Evolutionary conservation across 805 yeast genomes (phyloP).

Genomic region (Metschnikowia anglica): DNA sequence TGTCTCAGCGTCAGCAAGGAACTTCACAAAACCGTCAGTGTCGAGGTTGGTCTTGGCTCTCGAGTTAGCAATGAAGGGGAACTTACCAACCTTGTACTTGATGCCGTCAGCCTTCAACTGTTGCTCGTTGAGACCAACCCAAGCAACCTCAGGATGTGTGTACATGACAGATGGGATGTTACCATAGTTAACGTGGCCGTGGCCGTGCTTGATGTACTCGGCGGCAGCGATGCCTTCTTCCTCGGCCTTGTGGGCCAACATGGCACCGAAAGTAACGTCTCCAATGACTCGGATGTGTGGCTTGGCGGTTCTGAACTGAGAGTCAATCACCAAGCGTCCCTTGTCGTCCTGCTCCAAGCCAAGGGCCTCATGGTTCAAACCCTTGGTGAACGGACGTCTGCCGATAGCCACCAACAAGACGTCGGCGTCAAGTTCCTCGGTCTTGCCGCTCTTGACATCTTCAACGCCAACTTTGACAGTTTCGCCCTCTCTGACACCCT

Average conservation of each 20-base stretch:
- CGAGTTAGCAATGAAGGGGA: slow-evolving; percentile 98
- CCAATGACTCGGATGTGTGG: slow-evolving; percentile 97
- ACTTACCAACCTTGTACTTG: slow-evolving; percentile 91
- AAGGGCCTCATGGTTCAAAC: slow-evolving; percentile 81
- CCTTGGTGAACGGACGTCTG: slow-evolving; percentile 94
- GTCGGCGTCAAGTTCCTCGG: slow-evolving; percentile 80
- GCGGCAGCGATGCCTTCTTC: slow-evolving; percentile 99
- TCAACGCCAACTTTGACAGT: slow-evolving; percentile 84
- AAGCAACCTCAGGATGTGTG: slow-evolving; percentile 98
- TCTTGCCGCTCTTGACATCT: slow-evolving; percentile 81
- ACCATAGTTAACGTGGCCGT: slow-evolving; percentile 97
- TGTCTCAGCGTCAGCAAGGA: slow-evolving; percentile 94
- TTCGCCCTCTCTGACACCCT: slow-evolving; percentile 88
- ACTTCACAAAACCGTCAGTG: slow-evolving; percentile 96
- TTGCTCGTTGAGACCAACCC: slow-evolving; percentile 97
- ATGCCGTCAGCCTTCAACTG: slow-evolving; percentile 91
- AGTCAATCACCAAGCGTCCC: slow-evolving; percentile 93
- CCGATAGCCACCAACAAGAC: slow-evolving; percentile 96
- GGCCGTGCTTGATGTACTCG: slow-evolving; percentile 88
- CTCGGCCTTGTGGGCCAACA: slow-evolving; percentile 99
- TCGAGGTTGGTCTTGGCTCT: slow-evolving; percentile 98
- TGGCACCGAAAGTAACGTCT: slow-evolving; percentile 97
- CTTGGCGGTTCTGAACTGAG: slow-evolving; percentile 86
- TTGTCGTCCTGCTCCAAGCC: slow-evolving; percentile 89
- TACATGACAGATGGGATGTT: slow-evolving; percentile 99